phyloP scores from a whole-genome alignment of 148 eudicot genomes.

The Vaccinium darrowii region DNA sequence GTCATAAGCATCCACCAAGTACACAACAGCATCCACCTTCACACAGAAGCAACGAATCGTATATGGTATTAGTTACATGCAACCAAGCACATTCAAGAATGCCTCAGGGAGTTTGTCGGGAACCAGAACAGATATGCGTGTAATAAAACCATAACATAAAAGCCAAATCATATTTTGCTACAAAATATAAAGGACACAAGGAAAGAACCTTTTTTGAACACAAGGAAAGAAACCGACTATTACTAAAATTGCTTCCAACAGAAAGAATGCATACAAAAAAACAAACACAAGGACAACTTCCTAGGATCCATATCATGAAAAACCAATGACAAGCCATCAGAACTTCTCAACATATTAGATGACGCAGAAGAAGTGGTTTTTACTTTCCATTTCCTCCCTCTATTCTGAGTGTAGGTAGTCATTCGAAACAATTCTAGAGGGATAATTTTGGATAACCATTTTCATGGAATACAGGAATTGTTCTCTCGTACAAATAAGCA shows the following conservation, averaged over 20 bases:
- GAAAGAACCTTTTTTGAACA: background rate
- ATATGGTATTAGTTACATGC: background rate
- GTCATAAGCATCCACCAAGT: constrained; percentile 45
- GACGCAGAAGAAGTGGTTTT: background rate
- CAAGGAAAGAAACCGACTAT: background rate
- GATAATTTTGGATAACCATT: background rate
- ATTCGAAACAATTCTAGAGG: background rate
- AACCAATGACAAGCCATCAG: background rate
- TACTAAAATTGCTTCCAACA: background rate
- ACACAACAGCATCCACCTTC: constrained; percentile 48
- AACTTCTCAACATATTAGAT: background rate
- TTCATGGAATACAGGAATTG: background rate
- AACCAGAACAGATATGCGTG: background rate
- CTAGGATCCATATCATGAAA: background rate
- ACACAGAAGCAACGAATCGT: background rate
- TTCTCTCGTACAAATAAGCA: background rate
- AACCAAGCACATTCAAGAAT: background rate
- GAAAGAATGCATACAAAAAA: background rate
- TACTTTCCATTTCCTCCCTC: background rate
- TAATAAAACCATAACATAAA: background rate
- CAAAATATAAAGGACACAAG: background rate
- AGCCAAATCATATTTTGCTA: background rate
- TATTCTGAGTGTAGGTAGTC: background rate
- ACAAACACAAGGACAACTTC: background rate
- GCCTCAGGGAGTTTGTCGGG: background rate